Conservation (phyloP, 495 filamentous ascomycete species). For the Xylaria palmicola region DNA sequence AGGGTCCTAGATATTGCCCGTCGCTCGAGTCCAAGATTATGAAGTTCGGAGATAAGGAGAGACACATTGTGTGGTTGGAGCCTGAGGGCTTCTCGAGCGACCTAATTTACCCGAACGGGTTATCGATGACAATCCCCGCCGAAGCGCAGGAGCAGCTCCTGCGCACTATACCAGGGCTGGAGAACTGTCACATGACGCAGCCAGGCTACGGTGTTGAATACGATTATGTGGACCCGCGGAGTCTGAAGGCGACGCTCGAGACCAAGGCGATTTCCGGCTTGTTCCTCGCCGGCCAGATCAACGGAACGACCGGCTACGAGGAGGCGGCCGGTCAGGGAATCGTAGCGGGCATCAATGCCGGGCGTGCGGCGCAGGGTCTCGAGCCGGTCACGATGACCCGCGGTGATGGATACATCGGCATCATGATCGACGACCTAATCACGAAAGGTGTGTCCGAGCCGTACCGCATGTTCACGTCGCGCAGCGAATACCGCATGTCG, state of each 20-base stretch:
- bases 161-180: constrained; percentile 79
- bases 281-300: constrained; percentile 95
- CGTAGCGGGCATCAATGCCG: constrained; percentile 90
- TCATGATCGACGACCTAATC: constrained; percentile 98
- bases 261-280: constrained; percentile 89
- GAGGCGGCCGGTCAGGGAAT: constrained; percentile 94
- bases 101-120: constrained; percentile 93
- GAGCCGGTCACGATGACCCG: constrained; percentile 66
- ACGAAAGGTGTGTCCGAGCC: constrained; percentile 97
- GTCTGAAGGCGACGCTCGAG: constrained; percentile 81
- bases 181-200: constrained; percentile 90
- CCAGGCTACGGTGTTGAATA: constrained; percentile 98
- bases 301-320: constrained; percentile 97
- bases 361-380: constrained; percentile 67
- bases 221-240: constrained; percentile 95
- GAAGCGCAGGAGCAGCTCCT: constrained; percentile 82
- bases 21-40: constrained; percentile 95
- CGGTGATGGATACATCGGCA: constrained; percentile 91
- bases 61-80: constrained; percentile 92
- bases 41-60: constrained; percentile 73
- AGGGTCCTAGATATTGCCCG: constrained; percentile 92
- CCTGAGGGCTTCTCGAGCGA: constrained; percentile 92
- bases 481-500: constrained; percentile 92
- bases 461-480: constrained; percentile 97
- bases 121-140: constrained; percentile 92